Conservation (phyloP, 176 grass and related monocot genomes). For the Oryza officinalis region DNA sequence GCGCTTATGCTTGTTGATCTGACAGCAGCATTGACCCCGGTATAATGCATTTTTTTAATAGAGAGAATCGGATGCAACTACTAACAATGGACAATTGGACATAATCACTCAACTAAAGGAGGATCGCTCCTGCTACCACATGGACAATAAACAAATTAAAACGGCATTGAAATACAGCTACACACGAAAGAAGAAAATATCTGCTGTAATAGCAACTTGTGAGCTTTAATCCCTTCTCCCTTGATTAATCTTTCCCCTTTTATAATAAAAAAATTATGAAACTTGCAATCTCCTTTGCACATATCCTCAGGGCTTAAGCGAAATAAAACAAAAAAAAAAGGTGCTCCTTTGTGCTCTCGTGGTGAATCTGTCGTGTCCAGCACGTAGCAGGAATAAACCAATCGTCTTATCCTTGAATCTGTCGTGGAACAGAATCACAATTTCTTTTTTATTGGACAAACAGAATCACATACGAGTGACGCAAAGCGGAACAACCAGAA, state of each 20-base stretch:
- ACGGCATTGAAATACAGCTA: not conserved
- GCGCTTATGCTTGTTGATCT: not conserved
- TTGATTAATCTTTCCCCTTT: not conserved
- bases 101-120: not conserved
- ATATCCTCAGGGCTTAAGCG: not conserved
- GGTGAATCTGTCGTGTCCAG: not conserved
- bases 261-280: too few species aligned
- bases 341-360: not conserved
- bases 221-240: not conserved
- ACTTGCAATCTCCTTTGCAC: not conserved
- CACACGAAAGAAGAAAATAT: not conserved
- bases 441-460: not conserved
- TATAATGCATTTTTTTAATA: not conserved
- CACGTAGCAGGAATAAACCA: not conserved
- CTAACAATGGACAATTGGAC: not conserved
- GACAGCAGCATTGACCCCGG: not conserved
- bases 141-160: not conserved
- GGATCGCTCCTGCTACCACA: not conserved
- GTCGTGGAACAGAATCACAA: too few species aligned
- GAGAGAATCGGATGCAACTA: not conserved
- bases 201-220: not conserved
- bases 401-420: not conserved
- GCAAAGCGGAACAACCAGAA: not conserved
- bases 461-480: not conserved
- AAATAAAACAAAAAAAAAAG: not conserved